Evolutionary conservation across 2,329 filamentous ascomycete species (phyloP), one percentile per base, ranked within the genome.

Genomic region (Dothistroma septosporum): DNA sequence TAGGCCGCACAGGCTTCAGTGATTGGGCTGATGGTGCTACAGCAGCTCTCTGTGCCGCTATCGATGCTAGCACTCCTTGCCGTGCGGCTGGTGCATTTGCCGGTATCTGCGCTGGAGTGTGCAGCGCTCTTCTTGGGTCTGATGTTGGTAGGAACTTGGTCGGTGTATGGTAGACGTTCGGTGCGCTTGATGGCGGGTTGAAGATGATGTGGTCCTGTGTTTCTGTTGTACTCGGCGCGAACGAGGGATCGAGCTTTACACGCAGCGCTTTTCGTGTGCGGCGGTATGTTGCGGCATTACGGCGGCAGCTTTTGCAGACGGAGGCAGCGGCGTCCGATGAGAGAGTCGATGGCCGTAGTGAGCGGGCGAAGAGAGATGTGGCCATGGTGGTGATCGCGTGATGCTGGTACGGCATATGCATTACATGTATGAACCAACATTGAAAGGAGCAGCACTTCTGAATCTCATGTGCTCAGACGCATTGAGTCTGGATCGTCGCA

Each of bases 121-220:
- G 55, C 28, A 67, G 47, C 48, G 59, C 59, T 53, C 65, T 60
- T 59, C 86, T 79, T 22, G 78, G 77, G 74, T 89, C 86, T 64
- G 79, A 76, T 57, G 77, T 71, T 5, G 86, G 86, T 8, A 89
- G 78, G 72, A 89, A 89, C 65, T 86, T 85, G 31, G 79, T 75
- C 1, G 86, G 86, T 1, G 86, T 89, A 70, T 87, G 83, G 69
- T 85, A 86, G 24, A 85, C 81, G 62, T 80, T 85, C 8, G 86
- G 85, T 7, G 83, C 81, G 31, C 84, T 83, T 7, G 85, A 84
- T 0, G 86, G 86, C 37, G 86, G 86, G 67, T 88, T 88, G 79
- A 85, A 85, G 71, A 88, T 80, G 70, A 87, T 85, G 69, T 83
- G 80, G 60, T 84, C 80, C 62, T 76, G 75, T 6, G 70, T 66